Evolutionary conservation across 192 early-diverging fungal genomes (phyloP).

Genomic region (Mortierella alpina): DNA sequence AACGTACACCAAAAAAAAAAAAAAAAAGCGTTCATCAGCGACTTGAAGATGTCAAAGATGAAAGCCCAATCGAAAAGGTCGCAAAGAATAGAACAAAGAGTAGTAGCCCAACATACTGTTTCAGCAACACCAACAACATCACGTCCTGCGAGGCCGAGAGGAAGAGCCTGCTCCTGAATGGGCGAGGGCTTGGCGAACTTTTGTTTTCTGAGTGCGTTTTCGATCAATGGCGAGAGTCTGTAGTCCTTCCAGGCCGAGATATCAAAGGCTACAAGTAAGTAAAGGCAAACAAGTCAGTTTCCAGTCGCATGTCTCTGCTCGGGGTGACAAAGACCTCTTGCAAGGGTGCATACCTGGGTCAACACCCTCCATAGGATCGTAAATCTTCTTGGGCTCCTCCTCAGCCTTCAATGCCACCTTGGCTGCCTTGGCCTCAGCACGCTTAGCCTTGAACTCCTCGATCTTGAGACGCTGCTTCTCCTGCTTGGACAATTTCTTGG

Average conservation of each 20-base stretch:
- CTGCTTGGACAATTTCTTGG: slow-evolving; percentile 38
- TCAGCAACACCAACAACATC: slow-evolving; percentile 94
- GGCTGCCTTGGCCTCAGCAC: slow-evolving; percentile 23
- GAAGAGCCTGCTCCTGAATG: slow-evolving; percentile 86
- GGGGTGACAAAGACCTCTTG: too few relatives aligned
- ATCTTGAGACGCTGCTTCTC: slow-evolving; percentile 31
- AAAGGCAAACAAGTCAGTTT: neutral
- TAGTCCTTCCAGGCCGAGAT: slow-evolving; percentile 79
- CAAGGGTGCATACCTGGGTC: slow-evolving; percentile 42
- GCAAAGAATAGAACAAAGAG: neutral
- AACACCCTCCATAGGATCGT: slow-evolving; percentile 52
- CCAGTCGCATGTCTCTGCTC: neutral
- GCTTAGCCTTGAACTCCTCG: slow-evolving; percentile 34
- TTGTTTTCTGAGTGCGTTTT: slow-evolving; percentile 75
- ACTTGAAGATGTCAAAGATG: neutral
- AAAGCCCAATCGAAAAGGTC: neutral
- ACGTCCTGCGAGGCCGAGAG: slow-evolving; percentile 74
- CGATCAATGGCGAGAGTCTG: slow-evolving; percentile 65
- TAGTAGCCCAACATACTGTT: slow-evolving; percentile 66
- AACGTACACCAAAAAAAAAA: neutral
- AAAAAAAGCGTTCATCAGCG: neutral
- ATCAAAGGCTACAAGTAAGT: slow-evolving; percentile 62
- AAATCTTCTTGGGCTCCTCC: slow-evolving; percentile 21
- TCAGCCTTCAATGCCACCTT: slow-evolving; percentile 22
- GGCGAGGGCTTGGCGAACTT: slow-evolving; percentile 84